Conservation (phyloP, 768 basidiomycete genomes). For the Hericium alpestre region DNA sequence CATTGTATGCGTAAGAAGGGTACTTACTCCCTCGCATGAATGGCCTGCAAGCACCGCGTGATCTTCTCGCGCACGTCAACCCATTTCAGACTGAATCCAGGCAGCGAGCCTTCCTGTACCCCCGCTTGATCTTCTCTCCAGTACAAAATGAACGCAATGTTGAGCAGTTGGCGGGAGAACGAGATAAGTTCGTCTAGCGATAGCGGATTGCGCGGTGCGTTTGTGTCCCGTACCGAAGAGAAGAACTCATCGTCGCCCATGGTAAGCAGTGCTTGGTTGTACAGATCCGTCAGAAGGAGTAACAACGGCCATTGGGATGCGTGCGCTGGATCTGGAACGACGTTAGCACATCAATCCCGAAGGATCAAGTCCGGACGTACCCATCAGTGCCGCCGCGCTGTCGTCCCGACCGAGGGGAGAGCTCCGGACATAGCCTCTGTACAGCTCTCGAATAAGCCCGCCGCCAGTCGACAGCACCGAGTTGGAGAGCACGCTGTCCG, state of each 20-base stretch:
- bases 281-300: slow-evolving; percentile 70
- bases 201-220: slow-evolving; percentile 57
- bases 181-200: slow-evolving; percentile 68
- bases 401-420: slow-evolving; percentile 55
- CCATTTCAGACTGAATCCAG: slow-evolving; percentile 38
- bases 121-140: slow-evolving; percentile 45
- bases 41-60: slow-evolving; percentile 66
- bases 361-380: slow-evolving; percentile 20
- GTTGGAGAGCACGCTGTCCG: slow-evolving; percentile 46
- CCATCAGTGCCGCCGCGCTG: slow-evolving; percentile 24
- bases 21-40: slow-evolving; percentile 82
- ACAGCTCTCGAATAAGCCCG: slow-evolving; percentile 66
- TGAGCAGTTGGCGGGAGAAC: slow-evolving; percentile 70
- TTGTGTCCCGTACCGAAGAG: slow-evolving; percentile 20
- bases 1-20: background rate
- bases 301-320: slow-evolving; percentile 53
- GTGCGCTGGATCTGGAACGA: slow-evolving; percentile 32
- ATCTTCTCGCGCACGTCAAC: slow-evolving; percentile 66
- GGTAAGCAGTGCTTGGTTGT: slow-evolving; percentile 74
- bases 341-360: background rate
- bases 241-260: slow-evolving; percentile 99
- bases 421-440: slow-evolving; percentile 51
- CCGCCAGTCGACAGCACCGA: slow-evolving; percentile 42
- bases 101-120: slow-evolving; percentile 29
- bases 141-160: slow-evolving; percentile 75